These are phyloP conservation scores for Yarrowia divulgata DNA, from an alignment of 805 yeast species.

Conservation along the genomic window DNA sequence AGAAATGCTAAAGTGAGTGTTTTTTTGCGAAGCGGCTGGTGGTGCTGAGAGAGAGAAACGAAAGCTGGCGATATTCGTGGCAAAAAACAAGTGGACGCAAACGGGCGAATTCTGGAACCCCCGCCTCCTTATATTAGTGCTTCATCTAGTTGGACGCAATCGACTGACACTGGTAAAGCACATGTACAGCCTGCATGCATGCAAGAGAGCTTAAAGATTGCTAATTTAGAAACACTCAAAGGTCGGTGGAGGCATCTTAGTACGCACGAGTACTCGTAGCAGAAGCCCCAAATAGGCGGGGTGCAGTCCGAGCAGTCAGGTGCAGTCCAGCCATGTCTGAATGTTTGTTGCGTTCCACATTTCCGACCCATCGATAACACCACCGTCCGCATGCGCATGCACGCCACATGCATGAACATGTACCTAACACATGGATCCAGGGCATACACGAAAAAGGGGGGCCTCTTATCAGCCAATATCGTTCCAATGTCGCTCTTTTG, in stretches of 20 bases:
- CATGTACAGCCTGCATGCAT: slow-evolving; percentile 19
- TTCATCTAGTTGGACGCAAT: slow-evolving; percentile 8
- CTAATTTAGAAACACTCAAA: slow-evolving; percentile 2
- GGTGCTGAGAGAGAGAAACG: neutral
- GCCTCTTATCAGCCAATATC: neutral
- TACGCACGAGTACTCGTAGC: too few relatives aligned
- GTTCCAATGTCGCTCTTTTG: slow-evolving; percentile 1
- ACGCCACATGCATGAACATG: slow-evolving; percentile 2
- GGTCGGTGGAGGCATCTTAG: neutral
- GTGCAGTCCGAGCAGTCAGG: too few relatives aligned
- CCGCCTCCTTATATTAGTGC: slow-evolving; percentile 3
- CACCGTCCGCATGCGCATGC: neutral
- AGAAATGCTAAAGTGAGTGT: slow-evolving; percentile 6
- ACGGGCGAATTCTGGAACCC: neutral
- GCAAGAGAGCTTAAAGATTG: slow-evolving; percentile 14
- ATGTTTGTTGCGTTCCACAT: neutral
- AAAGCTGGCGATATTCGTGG: neutral
- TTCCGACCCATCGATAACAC: neutral
- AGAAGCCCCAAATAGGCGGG: too few relatives aligned
- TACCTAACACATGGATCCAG: neutral
- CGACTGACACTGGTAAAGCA: slow-evolving; percentile 12
- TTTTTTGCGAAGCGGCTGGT: neutral
- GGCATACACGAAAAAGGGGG: neutral
- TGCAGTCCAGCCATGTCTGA: neutral
- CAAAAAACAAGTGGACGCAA: neutral